These are phyloP conservation scores for Tetracladium maxilliforme DNA, from an alignment of 2,329 filamentous ascomycete genomes.

Conservation along the genomic window DNA sequence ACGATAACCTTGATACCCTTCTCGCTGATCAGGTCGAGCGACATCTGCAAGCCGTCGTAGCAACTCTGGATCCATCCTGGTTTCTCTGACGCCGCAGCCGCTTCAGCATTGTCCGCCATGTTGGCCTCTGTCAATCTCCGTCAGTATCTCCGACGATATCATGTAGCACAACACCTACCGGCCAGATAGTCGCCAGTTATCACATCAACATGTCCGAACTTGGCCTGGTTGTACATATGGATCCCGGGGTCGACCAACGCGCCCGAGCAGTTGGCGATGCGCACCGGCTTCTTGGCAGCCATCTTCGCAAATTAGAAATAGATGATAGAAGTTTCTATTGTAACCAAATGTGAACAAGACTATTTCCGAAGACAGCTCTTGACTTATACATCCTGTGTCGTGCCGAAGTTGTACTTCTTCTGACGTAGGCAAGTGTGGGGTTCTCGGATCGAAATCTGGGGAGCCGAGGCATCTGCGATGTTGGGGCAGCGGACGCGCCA, in stretches of 20 bases:
- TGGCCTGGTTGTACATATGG: slow-evolving; percentile 8
- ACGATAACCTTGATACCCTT: slow-evolving; percentile 37
- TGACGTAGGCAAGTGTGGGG: too few relatives aligned
- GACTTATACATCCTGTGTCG: too few relatives aligned
- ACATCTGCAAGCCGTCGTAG: not conserved
- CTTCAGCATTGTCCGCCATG: slow-evolving; percentile 26
- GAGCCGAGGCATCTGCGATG: too few relatives aligned
- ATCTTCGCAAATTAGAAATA: too few relatives aligned
- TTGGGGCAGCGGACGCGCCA: too few relatives aligned
- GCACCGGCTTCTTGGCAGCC: too few relatives aligned
- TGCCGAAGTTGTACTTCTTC: too few relatives aligned
- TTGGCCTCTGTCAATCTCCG: slow-evolving; percentile 21
- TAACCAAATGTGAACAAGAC: too few relatives aligned
- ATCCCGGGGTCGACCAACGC: slow-evolving; percentile 6
- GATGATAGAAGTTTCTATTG: too few relatives aligned
- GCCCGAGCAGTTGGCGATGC: slow-evolving; percentile 8
- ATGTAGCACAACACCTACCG: slow-evolving; percentile 16
- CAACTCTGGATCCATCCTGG: slow-evolving; percentile 31
- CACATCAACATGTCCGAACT: slow-evolving; percentile 22
- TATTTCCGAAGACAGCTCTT: too few relatives aligned
- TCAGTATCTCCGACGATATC: slow-evolving; percentile 8
- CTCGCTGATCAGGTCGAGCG: slow-evolving; percentile 24
- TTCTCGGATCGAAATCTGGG: too few relatives aligned
- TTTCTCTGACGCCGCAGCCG: slow-evolving; percentile 25
- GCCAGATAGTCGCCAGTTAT: slow-evolving; percentile 38